These are phyloP conservation scores for Elongisporangium prolatum DNA, from an alignment of 352 stramenopile genomes.

Conservation along the genomic window DNA sequence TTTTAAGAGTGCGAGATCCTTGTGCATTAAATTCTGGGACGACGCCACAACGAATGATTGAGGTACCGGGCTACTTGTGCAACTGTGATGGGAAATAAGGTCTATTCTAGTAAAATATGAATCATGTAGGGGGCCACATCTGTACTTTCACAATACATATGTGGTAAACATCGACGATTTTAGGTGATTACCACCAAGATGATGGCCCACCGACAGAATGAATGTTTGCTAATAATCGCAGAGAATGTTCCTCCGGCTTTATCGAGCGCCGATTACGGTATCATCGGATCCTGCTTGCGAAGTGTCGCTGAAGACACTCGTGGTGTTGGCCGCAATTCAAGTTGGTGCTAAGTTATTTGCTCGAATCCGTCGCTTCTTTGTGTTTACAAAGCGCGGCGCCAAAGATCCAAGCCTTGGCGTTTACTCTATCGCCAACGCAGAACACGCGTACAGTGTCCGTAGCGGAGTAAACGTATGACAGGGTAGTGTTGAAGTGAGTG, in stretches of 20 bases:
- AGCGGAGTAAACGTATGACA: background rate
- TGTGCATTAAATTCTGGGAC: background rate
- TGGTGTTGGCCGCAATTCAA: too few species aligned
- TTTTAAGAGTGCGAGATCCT: background rate
- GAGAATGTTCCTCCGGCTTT: background rate
- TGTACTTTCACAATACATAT: background rate
- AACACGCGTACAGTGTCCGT: background rate
- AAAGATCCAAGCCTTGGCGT: too few species aligned
- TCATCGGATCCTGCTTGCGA: too few species aligned
- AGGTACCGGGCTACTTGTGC: background rate
- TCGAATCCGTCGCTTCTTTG: background rate
- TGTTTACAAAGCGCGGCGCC: background rate
- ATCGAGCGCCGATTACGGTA: too few species aligned
- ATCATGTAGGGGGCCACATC: background rate
- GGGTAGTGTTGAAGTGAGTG: background rate
- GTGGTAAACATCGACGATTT: background rate
- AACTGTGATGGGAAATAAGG: background rate
- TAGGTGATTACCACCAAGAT: background rate
- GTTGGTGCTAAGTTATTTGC: too few species aligned
- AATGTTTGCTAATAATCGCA: background rate
- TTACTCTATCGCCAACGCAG: background rate
- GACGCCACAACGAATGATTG: background rate
- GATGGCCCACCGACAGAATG: background rate
- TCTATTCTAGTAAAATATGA: background rate
- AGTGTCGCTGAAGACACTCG: too few species aligned